Evolutionary conservation across 257 asterid species (phyloP), one percentile per base, ranked within the genome.

Genomic region (Handroanthus guayacan): DNA sequence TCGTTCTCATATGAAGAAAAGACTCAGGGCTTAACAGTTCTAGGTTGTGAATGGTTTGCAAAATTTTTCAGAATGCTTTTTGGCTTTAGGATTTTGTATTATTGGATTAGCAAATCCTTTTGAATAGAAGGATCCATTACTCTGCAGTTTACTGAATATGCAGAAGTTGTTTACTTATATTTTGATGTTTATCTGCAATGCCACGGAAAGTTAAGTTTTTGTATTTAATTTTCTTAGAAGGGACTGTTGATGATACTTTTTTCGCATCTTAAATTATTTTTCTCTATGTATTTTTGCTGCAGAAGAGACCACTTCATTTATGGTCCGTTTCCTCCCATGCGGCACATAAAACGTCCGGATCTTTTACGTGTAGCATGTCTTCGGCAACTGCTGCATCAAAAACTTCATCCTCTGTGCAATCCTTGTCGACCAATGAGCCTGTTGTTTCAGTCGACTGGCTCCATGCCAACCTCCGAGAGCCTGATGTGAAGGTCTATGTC

Each of bases 361-460:
- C 82, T 41, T 39, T 84, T 72, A 57, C 78, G n/a, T 69, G 82
- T 73, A 78, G 82, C 86, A 81, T 89, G 86, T 84, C 85, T 81
- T 89, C 98, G 39, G 69, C 97, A 31, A 85, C 82, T 10, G 87
- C 84, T 72, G 80, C 87, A 56, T 87, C 91, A 9, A 90, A 79
- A 78, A 80, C 86, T 78, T 85, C 92, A 34, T 90, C 75, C 84
- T 86, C 97, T 39, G 70, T 79, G 82, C 79, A 74, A 9, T 77
- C 96, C 73, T 61, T 87, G 75, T 77, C 88, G 18, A 63, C 84
- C 25, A 82, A 62, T 25, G 95, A 93, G 72, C 92, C 99, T 77
- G 97, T 91, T 75, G 98, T 91, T 77, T 93, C 99, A 8, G 99
- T 87, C 69, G 97, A 91, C 37, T 95, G 99, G 98, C 97, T 95